Conservation (phyloP, 352 stramenopile species). For the Pythium rishiriense region DNA sequence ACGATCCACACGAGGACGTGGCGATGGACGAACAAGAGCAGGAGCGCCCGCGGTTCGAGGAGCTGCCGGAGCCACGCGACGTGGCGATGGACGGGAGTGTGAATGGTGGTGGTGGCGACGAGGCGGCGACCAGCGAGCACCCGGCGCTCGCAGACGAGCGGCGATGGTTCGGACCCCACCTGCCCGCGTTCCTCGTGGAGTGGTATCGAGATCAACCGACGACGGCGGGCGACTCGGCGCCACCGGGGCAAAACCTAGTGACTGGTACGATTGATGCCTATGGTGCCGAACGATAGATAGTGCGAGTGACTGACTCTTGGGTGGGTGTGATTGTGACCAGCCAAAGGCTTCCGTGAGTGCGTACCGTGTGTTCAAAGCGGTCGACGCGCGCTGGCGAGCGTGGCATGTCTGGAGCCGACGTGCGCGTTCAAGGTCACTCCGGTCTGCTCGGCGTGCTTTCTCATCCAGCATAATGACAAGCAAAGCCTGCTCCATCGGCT, state of each 20-base stretch:
- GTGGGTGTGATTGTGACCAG: neutral
- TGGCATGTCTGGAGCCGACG: slow-evolving; percentile 10
- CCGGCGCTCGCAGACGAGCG: slow-evolving; percentile 11
- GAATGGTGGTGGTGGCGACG: neutral
- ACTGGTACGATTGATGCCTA: slow-evolving; percentile 1
- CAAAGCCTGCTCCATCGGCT: slow-evolving; percentile 8
- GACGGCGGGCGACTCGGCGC: too few relatives aligned
- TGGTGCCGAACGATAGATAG: neutral
- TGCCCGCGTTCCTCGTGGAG: slow-evolving; percentile 16
- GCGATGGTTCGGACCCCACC: slow-evolving; percentile 5
- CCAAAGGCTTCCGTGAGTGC: neutral
- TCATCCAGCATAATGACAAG: neutral
- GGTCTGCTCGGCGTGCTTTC: slow-evolving; percentile 20
- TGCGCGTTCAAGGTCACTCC: slow-evolving; percentile 8
- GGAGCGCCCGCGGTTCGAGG: neutral
- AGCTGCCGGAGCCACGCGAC: neutral
- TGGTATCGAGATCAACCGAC: slow-evolving; percentile 3
- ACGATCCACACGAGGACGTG: slow-evolving; percentile 3
- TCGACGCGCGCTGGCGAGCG: slow-evolving; percentile 14
- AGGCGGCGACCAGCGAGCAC: neutral
- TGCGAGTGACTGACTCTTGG: neutral
- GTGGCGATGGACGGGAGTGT: neutral
- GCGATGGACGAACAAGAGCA: slow-evolving; percentile 2
- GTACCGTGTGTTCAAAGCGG: neutral
- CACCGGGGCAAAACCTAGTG: too few relatives aligned